Conservation (phyloP, 2,329 filamentous ascomycete species). For the Shiraia sp. region DNA sequence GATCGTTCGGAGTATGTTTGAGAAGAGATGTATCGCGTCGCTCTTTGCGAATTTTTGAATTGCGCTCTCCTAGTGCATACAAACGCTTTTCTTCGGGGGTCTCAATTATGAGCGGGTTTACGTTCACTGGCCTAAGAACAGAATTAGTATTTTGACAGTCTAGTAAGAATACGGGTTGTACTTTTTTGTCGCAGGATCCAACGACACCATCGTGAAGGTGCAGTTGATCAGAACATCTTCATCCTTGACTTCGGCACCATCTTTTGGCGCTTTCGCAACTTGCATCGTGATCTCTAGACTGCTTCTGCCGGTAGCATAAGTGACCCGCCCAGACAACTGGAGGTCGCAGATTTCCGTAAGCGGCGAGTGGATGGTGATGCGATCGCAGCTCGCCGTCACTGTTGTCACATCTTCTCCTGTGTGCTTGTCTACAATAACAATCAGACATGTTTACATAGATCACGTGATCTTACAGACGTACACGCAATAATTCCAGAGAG, state of each 20-base stretch:
- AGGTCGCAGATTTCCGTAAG: conserved; percentile 78
- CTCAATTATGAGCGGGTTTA: conserved; percentile 64
- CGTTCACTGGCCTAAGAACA: conserved; percentile 57
- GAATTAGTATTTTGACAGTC: neutral
- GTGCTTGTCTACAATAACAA: conserved; percentile 58
- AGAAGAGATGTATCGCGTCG: conserved; percentile 63
- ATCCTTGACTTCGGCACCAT: conserved; percentile 59
- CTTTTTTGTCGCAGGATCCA: conserved; percentile 70
- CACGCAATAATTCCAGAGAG: conserved; percentile 72
- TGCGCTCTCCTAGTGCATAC: conserved; percentile 66
- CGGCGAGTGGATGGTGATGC: conserved; percentile 70
- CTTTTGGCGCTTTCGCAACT: conserved; percentile 67
- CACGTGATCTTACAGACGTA: conserved; percentile 60
- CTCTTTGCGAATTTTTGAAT: conserved; percentile 69
- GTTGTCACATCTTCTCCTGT: conserved; percentile 67
- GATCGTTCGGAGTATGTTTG: conserved; percentile 69
- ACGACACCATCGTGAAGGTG: conserved; percentile 76
- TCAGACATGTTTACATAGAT: conserved; percentile 16
- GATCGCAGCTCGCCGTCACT: conserved; percentile 66
- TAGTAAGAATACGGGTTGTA: conserved; percentile 21
- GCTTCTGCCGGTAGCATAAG: conserved; percentile 73
- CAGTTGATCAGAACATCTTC: conserved; percentile 72
- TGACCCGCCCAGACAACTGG: conserved; percentile 69
- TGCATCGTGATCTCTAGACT: conserved; percentile 76
- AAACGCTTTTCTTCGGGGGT: conserved; percentile 67